Evolutionary conservation across 345 rosid species (phyloP).

Genomic region (Brassica cretica): DNA sequence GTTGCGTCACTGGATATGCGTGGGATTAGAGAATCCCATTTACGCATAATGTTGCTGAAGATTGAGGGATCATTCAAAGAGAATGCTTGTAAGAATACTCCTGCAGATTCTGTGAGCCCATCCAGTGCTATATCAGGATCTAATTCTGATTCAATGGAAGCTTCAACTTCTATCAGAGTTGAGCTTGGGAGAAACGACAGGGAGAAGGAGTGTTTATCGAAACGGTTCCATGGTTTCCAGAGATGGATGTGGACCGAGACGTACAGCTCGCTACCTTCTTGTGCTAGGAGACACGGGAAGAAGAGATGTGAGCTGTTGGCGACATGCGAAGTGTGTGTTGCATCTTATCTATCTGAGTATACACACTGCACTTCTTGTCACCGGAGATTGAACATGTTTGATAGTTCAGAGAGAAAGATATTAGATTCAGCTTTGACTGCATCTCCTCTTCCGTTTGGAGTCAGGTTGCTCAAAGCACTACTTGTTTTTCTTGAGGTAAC

Average conservation of each 20-base stretch:
- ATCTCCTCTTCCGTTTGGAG: constrained; percentile 69
- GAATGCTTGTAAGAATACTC: constrained; percentile 46
- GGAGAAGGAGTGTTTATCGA: constrained; percentile 66
- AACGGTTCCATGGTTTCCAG: constrained; percentile 77
- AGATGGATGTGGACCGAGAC: constrained; percentile 82
- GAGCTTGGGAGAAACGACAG: constrained; percentile 70
- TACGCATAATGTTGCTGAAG: constrained; percentile 83
- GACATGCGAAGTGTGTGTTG: constrained; percentile 67
- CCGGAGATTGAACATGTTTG: constrained; percentile 47
- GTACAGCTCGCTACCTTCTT: constrained; percentile 46
- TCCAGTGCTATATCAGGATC: constrained; percentile 58
- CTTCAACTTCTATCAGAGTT: constrained; percentile 62
- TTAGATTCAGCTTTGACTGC: constrained; percentile 31
- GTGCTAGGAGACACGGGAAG: constrained; percentile 60
- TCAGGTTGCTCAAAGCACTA: constrained; percentile 70
- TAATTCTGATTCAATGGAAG: constrained; percentile 48
- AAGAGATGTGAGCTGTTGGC: constrained; percentile 58
- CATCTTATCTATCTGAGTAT: constrained; percentile 53
- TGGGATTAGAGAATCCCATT: constrained; percentile 92
- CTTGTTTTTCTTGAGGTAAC: constrained; percentile 73
- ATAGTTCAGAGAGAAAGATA: constrained; percentile 46
- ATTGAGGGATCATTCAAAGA: constrained; percentile 75
- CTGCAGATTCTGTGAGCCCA: constrained; percentile 54
- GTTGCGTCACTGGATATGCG: constrained; percentile 78
- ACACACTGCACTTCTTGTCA: constrained; percentile 68